Evolutionary conservation across 805 yeast species (phyloP), one percentile per base, ranked within the genome.

Genomic region (Suhomyces emberorum): DNA sequence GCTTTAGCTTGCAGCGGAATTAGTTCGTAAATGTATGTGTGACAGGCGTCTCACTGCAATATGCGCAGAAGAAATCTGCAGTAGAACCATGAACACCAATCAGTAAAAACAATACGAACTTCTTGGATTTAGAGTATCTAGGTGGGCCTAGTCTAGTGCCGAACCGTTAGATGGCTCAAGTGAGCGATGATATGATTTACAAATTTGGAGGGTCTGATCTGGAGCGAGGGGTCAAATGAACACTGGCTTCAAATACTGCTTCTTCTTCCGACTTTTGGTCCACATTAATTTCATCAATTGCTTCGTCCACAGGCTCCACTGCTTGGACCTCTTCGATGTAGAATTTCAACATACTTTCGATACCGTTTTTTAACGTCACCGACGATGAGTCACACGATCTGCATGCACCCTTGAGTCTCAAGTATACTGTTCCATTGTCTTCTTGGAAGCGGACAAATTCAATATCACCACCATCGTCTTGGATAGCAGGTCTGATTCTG

Each of bases 391-490:
- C 82, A 51, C 88, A 81, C n/a, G 83, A 75, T 51, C 84, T 71
- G 53, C 88, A 81, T 1, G 87, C 87, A 21, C 88, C 88, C 54
- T 73, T 73, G 35, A 81, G 65, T 54, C 73, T 73, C 48, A 81
- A 66, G 37, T 63, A 70, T 1, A 80, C 86, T 1, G 73, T 69
- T 7, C 88, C 88, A 3, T 65, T 52, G 6, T 70, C 71, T 42
- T 77, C 79, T 14, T 44, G 47, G 50, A 81, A 80, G 1, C 66
- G 64, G 22, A 81, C 77, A 58, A 79, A 81, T 48, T 79, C 85
- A 30, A 81, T 74, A 51, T 81, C 88, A 4, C 88, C 88, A 30
- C 88, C 88, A 50, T 81, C 88, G 42, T 81, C 88, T 53, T 79
- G 85, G 42, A 81, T 70, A 0, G 87, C 86, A 1, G 88, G 88